A percentile compares a stretch with the other conserved stretches of the same genome.
phyloP scores from a whole-genome alignment of 2,329 filamentous ascomycete species.

The Aschersonia sp. region DNA sequence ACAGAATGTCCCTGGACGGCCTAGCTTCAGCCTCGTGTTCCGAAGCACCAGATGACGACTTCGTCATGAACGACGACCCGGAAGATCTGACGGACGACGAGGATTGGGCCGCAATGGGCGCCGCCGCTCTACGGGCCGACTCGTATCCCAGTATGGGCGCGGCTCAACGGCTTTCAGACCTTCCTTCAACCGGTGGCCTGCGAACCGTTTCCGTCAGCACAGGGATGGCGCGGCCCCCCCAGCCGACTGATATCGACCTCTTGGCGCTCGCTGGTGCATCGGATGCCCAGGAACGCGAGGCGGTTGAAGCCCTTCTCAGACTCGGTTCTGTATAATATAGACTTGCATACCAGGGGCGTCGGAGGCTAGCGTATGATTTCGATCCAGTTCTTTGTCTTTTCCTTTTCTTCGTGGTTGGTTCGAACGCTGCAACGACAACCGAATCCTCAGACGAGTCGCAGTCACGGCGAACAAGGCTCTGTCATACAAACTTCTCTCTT shows the following conservation, averaged over 20 bases:
- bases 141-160: constrained; percentile 42
- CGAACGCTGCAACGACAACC: neutral
- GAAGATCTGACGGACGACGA: constrained; percentile 88
- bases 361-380: neutral
- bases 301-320: constrained; percentile 64
- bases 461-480: no score
- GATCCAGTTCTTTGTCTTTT: neutral
- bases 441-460: neutral
- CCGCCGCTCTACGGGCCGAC: constrained; percentile 61
- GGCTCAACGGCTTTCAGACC: constrained; percentile 25
- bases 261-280: constrained; percentile 35
- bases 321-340: constrained; percentile 62
- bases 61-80: constrained; percentile 57
- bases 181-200: constrained; percentile 30
- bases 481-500: neutral
- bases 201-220: constrained; percentile 34
- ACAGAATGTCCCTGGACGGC: constrained; percentile 82
- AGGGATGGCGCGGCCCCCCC: constrained; percentile 39
- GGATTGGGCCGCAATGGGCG: constrained; percentile 84
- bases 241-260: constrained; percentile 36
- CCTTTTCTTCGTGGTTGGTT: neutral
- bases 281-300: constrained; percentile 64
- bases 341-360: constrained; percentile 12
- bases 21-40: constrained; percentile 61
- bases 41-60: constrained; percentile 54